These are phyloP conservation scores for Ceratobasidium sp. DNA, from an alignment of 1,284 basidiomycete genomes.

Conservation along the genomic window DNA sequence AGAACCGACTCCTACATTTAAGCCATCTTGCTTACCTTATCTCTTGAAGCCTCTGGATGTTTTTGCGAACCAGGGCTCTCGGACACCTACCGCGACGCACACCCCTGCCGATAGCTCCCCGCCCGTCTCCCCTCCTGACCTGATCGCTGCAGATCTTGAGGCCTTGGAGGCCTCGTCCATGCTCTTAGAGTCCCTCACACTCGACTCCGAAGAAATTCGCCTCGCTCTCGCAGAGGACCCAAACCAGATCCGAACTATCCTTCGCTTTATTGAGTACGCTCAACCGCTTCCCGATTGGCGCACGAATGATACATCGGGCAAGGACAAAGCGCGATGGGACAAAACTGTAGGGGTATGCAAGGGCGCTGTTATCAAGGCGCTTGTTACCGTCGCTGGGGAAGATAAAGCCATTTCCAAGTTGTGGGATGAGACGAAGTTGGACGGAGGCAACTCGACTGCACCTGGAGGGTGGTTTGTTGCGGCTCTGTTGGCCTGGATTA, in stretches of 20 bases:
- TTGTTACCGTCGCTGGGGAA: conserved; percentile 88
- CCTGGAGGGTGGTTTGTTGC: conserved; percentile 77
- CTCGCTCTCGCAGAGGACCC: conserved; percentile 68
- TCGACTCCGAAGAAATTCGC: conserved; percentile 81
- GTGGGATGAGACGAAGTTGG: conserved; percentile 70
- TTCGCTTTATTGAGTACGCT: conserved; percentile 80
- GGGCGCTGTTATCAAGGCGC: conserved; percentile 82
- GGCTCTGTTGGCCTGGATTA: conserved; percentile 84
- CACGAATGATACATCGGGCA: conserved; percentile 53
- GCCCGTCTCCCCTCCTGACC: conserved; percentile 58
- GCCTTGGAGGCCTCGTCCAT: conserved; percentile 78
- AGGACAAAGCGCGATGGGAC: conserved; percentile 64
- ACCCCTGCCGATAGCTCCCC: conserved; percentile 60
- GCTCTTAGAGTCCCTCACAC: conserved; percentile 77
- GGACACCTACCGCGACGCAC: conserved; percentile 62
- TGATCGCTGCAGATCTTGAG: conserved; percentile 78
- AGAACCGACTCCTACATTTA: conserved; percentile 61
- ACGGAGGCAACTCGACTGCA: conserved; percentile 60
- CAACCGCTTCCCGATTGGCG: conserved; percentile 75
- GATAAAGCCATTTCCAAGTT: conserved; percentile 82
- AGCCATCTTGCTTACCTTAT: conserved; percentile 72
- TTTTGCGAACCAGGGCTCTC: conserved; percentile 59
- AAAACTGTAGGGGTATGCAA: conserved; percentile 86
- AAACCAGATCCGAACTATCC: conserved; percentile 69
- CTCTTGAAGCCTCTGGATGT: conserved; percentile 70